These are phyloP conservation scores for Buxus sempervirens DNA, from an alignment of 164 flowering plant genomes.

Conservation along the genomic window DNA sequence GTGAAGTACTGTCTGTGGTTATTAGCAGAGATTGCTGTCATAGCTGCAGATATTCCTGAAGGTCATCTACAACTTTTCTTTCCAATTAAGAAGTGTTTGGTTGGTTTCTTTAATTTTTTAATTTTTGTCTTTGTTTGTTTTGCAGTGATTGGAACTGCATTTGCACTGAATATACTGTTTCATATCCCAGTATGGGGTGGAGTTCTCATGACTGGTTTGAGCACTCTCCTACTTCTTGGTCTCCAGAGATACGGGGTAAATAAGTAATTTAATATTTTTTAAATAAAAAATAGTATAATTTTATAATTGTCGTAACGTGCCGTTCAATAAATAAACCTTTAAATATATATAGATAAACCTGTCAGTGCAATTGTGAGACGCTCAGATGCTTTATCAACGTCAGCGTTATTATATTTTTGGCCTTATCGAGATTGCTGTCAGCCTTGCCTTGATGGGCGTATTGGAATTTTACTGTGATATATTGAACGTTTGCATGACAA, in stretches of 20 bases:
- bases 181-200: conserved; percentile 80
- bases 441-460: no score
- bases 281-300: no score
- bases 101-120: not conserved
- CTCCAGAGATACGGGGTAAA: conserved; percentile 82
- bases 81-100: not conserved
- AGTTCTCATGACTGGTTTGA: conserved; percentile 68
- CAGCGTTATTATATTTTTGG: no score
- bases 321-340: no score
- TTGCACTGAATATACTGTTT: no score
- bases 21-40: conserved; percentile 81
- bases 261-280: not conserved
- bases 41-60: conserved; percentile 95
- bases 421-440: no score
- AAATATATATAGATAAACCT: no score
- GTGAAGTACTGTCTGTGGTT: conserved; percentile 76
- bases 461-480: no score
- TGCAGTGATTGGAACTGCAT: conserved; percentile 90
- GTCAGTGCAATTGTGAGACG: no score
- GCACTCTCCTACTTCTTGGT: conserved; percentile 77
- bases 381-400: no score
- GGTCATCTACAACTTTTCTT: conserved; percentile 41
- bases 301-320: no score
- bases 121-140: not conserved
- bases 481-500: no score